Evolutionary conservation across 31 red algal species (phyloP).

Genomic region (Porphyra umbilicalis): DNA sequence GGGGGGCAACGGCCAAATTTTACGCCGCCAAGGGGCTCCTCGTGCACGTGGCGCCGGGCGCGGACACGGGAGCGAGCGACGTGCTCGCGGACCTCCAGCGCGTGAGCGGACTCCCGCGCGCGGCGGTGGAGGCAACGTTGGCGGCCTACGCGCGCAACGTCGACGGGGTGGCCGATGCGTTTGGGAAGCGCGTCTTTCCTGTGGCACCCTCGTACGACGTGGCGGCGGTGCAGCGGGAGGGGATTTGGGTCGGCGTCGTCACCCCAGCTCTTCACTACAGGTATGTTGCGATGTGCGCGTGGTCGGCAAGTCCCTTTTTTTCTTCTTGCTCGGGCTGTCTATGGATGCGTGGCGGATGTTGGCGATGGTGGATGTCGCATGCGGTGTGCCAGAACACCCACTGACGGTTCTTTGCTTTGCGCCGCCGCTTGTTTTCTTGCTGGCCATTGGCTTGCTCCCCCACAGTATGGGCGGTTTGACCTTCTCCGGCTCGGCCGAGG

Average conservation of each 20-base stretch:
- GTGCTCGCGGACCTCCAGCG: not conserved
- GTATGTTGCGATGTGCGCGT: too few relatives aligned
- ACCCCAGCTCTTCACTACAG: slow-evolving; percentile 3
- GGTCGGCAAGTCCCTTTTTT: too few relatives aligned
- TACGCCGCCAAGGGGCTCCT: not conserved
- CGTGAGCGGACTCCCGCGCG: not conserved
- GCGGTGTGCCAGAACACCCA: too few relatives aligned
- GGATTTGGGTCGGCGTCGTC: not conserved
- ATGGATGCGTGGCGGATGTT: too few relatives aligned
- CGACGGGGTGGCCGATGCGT: not conserved
- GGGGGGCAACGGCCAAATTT: not conserved
- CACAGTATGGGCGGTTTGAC: not conserved
- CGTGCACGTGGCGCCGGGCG: not conserved
- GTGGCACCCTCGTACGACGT: not conserved
- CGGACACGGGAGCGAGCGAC: not conserved
- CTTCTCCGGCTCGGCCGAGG: not conserved
- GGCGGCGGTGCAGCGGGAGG: not conserved
- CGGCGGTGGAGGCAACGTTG: not conserved
- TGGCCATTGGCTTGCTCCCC: not conserved
- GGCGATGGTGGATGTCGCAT: too few relatives aligned
- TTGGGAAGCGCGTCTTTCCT: not conserved
- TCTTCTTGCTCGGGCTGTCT: too few relatives aligned
- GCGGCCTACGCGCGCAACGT: not conserved
- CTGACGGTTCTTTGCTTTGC: too few relatives aligned
- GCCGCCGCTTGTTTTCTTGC: too few relatives aligned